These are phyloP conservation scores for Nakazawaea wyomingensis DNA, from an alignment of 805 yeast genomes.

Conservation along the genomic window DNA sequence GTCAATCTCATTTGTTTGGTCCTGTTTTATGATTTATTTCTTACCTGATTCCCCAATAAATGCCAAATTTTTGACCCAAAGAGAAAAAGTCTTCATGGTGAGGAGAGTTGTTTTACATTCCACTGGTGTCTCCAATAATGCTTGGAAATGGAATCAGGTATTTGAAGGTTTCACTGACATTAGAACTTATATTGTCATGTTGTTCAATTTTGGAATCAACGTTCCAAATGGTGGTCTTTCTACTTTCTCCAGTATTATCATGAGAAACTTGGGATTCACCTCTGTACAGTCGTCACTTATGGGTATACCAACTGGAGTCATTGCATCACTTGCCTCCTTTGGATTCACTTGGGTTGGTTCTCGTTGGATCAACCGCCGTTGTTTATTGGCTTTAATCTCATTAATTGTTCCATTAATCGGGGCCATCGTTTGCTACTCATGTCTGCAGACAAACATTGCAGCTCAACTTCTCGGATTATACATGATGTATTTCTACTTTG, in stretches of 20 bases:
- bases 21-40: slow-evolving; percentile 13
- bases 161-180: slow-evolving; percentile 21
- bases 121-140: slow-evolving; percentile 26
- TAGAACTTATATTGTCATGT: slow-evolving; percentile 19
- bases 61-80: slow-evolving; percentile 19
- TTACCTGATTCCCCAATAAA: slow-evolving; percentile 24
- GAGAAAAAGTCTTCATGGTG: slow-evolving; percentile 19
- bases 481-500: slow-evolving; percentile 13
- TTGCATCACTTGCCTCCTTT: slow-evolving; percentile 8
- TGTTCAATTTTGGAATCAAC: slow-evolving; percentile 11
- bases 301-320: slow-evolving; percentile 13
- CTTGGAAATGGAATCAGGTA: slow-evolving; percentile 23
- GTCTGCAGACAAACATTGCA: slow-evolving; percentile 10
- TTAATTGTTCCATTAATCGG: slow-evolving; percentile 6
- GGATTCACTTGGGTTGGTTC: no score
- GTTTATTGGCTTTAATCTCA: slow-evolving; percentile 4
- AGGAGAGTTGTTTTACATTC: slow-evolving; percentile 25
- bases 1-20: slow-evolving; percentile 10
- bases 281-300: slow-evolving; percentile 4
- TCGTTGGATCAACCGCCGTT: slow-evolving; percentile 5
- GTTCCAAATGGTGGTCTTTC: slow-evolving; percentile 20
- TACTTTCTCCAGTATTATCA: slow-evolving; percentile 18
- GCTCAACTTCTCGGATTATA: slow-evolving; percentile 12
- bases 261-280: slow-evolving; percentile 14
- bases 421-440: slow-evolving; percentile 16